Base-by-base conservation (phyloP, 1,284 basidiomycete genomes). In the Schizophyllum commune region DNA sequence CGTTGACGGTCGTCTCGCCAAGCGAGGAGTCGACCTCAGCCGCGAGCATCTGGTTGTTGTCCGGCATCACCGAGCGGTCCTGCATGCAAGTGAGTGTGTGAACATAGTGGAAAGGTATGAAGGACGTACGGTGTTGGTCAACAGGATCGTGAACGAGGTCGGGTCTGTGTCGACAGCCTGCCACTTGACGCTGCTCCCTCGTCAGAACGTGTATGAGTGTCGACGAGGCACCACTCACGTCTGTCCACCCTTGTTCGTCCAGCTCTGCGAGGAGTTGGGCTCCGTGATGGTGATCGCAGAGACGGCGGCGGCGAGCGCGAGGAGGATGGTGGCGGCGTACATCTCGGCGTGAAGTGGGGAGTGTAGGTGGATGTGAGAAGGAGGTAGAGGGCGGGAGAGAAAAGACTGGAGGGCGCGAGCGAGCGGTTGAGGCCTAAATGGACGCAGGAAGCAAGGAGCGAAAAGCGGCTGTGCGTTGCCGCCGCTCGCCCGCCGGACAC, bases 91-190 rank as follows among this genome's bases (percentile, higher is more conserved):
- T n/a, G n/a, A n/a, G n/a, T n/a, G n/a, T n/a, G n/a, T n/a, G n/a
- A n/a, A n/a, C n/a, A n/a, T n/a, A n/a, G n/a, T n/a, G n/a, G n/a
- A n/a, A n/a, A n/a, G n/a, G n/a, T n/a, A n/a, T n/a, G n/a, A 47
- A 11, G 17, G 39, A 47, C 39, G 39, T 21, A 55, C 89, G 71
- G 78, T 72, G 74, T 92, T 90, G 67, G 78, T 79, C 58, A 94
- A 79, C 58, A 91, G 74, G 57, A 82, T 78, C 11, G 86, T 83
- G 73, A 94, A 92, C 74, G 82, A 90, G 59, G 63, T 56, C 0
- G 82, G 70, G 69, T 92, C 90, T 19, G 87, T 88, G 63, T 63
- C 63, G 63, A 91, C 89, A 19, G 78, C 78, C 1, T 73, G 62
- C 90, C 91, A 92, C 19, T 72, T 63, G 63, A 91, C 74, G 74